A percentile compares a stretch with the other conserved stretches of the same genome.
phyloP scores from a whole-genome alignment of 2,329 filamentous ascomycete genomes.

The Penicillium hesseltinei region DNA sequence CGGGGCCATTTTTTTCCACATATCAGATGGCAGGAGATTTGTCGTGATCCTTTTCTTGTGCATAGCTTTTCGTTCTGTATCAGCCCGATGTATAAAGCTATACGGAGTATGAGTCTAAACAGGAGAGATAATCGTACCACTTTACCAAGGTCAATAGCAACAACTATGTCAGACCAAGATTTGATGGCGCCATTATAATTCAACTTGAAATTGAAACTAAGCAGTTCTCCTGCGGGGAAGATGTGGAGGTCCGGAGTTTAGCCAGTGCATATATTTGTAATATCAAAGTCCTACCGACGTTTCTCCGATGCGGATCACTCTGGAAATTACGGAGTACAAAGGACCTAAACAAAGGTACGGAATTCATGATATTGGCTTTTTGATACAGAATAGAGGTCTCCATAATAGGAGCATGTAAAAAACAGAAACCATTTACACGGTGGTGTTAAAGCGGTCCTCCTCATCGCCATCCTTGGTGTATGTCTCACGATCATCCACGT shows the following conservation, averaged over 20 bases:
- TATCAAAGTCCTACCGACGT: conserved; percentile 9
- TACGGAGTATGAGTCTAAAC: not conserved
- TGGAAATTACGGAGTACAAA: not conserved
- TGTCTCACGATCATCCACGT: conserved; percentile 43
- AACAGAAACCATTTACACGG: conserved; percentile 35
- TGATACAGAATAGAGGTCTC: conserved; percentile 14
- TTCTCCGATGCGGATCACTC: conserved; percentile 16
- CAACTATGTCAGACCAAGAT: not conserved
- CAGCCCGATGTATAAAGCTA: not conserved
- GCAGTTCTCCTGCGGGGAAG: conserved; percentile 16
- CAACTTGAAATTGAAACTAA: not conserved
- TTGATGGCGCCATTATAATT: not conserved
- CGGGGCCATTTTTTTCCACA: conserved; percentile 23
- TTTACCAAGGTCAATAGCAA: not conserved
- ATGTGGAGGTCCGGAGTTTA: conserved; percentile 13
- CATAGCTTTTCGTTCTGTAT: not conserved
- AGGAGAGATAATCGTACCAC: not conserved
- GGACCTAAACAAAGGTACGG: not conserved
- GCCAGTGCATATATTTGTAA: conserved; percentile 4
- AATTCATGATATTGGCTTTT: conserved; percentile 19
- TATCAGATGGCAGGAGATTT: conserved; percentile 15
- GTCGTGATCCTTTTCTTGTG: not conserved
- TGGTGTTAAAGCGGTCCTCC: conserved; percentile 49
- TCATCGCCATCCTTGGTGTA: conserved; percentile 47
- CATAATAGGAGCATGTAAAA: conserved; percentile 1